Percentiles rank a stretch among this genome's conserved stretches.
Evolutionary conservation across 331 rosid genomes (phyloP).

Genomic region (Cydonia oblonga): DNA sequence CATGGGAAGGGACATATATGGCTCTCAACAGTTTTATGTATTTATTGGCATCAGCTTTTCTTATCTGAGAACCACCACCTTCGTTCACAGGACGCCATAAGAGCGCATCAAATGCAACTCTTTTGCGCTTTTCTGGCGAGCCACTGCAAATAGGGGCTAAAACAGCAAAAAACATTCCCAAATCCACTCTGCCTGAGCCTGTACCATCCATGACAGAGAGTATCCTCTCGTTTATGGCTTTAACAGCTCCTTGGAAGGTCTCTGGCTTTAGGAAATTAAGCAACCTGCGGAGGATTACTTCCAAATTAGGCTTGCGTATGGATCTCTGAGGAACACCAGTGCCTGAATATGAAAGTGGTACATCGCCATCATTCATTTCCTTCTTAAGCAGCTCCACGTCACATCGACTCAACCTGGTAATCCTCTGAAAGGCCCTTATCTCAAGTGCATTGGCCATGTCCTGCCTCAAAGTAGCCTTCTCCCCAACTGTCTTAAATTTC

Average conservation of each 20-base stretch:
- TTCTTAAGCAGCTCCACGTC: conserved; percentile 31
- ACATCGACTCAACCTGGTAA: conserved; percentile 41
- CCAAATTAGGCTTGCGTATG: conserved; percentile 41
- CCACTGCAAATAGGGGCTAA: conserved; percentile 43
- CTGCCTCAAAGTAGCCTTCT: conserved; percentile 30
- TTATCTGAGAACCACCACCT: conserved; percentile 31
- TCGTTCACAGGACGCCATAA: conserved; percentile 45
- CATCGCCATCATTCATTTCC: conserved; percentile 37
- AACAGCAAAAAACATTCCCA: conserved; percentile 41
- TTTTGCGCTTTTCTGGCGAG: conserved; percentile 35
- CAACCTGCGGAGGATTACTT: conserved; percentile 43
- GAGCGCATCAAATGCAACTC: conserved; percentile 34
- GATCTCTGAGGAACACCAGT: conserved; percentile 40
- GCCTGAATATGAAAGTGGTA: conserved; percentile 41
- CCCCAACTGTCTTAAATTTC: conserved; percentile 32
- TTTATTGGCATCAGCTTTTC: conserved; percentile 21
- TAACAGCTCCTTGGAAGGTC: conserved; percentile 46
- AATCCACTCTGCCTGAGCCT: conserved; percentile 42
- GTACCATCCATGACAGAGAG: conserved; percentile 32
- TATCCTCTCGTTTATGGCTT: conserved; percentile 39
- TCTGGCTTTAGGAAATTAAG: conserved; percentile 36
- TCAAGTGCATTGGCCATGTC: conserved; percentile 31
- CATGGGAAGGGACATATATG: conserved; percentile 27
- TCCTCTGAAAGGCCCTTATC: conserved; percentile 39
- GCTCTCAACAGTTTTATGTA: conserved; percentile 31